Evolutionary conservation across 2,329 filamentous ascomycete genomes (phyloP), one percentile per base, ranked within the genome.

Genomic region (Talaromyces pinophilus): DNA sequence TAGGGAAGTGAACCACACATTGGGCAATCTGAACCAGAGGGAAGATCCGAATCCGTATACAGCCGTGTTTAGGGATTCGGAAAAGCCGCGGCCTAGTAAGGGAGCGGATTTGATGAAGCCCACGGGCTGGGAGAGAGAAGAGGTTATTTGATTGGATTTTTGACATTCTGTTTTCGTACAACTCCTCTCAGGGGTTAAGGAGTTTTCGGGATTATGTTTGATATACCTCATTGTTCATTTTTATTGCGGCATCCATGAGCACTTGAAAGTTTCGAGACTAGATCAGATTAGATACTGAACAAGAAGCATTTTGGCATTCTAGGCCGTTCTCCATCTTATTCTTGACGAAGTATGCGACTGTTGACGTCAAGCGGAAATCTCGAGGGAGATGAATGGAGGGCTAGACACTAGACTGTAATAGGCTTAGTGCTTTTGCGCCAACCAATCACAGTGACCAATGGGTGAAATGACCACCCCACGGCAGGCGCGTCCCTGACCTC

Each of bases 41-140:
- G 84, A 88, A 40, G 95, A 99, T 74, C 93, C 94, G 1, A 99
- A 99, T 74, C 95, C 95, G 2, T 99, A 95, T 74, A 90, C 92
- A 55, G 91, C 89, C 77, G 85, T 88, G 72, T 97, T 94, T 82
- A 92, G 91, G 78, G 87, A 92, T 69, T 82, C 82, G 15, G 81
- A 81, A 5, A 82, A 83, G 69, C 86, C 87, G 28, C 92, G 94
- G 70, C 91, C 90, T 3, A 86, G 87, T 0, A 91, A 90, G 77
- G 87, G 86, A 1, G 84, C 90, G 66, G 82, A 85, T 63, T 85
- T 88, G 57, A 86, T 86, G 70, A 86, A 88, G 75, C 84, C 90
- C 0, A 83, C 83, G 0, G 95, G 95, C 0, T 99, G 91, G 86
- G 93, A 97, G 76, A 84, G 94, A 33, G 80, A 88, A 2, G 94